A percentile compares a stretch with the other conserved stretches of the same genome.
phyloP scores from a whole-genome alignment of 768 basidiomycete genomes.

The Lepiota brunneoincarnata region DNA sequence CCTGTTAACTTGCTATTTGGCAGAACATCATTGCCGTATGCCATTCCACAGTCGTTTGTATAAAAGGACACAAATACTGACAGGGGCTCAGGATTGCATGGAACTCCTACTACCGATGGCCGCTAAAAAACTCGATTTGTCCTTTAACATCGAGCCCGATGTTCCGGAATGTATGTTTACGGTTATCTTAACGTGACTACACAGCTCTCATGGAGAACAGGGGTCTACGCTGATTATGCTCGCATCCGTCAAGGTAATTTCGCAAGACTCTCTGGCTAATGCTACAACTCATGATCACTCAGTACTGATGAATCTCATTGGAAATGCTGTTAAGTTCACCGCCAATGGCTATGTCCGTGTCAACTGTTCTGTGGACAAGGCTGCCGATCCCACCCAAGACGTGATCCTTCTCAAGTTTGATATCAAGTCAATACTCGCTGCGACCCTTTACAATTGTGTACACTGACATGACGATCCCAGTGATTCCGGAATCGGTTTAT shows the following conservation, averaged over 20 bases:
- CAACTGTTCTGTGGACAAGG: slow-evolving; percentile 51
- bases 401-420: slow-evolving; percentile 61
- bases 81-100: slow-evolving; percentile 59
- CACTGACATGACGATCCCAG: slow-evolving; percentile 24
- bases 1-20: background rate
- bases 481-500: slow-evolving; percentile 73
- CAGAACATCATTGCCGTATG: slow-evolving; percentile 66
- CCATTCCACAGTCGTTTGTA: background rate
- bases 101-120: slow-evolving; percentile 75
- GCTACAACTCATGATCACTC: slow-evolving; percentile 1
- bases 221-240: slow-evolving; percentile 73
- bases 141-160: slow-evolving; percentile 65
- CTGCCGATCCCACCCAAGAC: slow-evolving; percentile 27
- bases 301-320: slow-evolving; percentile 78
- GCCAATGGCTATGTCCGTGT: slow-evolving; percentile 61
- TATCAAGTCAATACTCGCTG: slow-evolving; percentile 45
- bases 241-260: slow-evolving; percentile 65
- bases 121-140: slow-evolving; percentile 69
- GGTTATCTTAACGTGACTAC: background rate
- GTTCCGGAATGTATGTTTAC: slow-evolving; percentile 57
- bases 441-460: background rate
- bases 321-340: slow-evolving; percentile 78
- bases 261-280: background rate
- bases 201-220: slow-evolving; percentile 23
- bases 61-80: slow-evolving; percentile 4